Percentiles rank a stretch among this genome's conserved stretches.
These are phyloP conservation scores for Clarireedia monteithiana DNA, from an alignment of 2,329 filamentous ascomycete genomes.

Conservation along the genomic window DNA sequence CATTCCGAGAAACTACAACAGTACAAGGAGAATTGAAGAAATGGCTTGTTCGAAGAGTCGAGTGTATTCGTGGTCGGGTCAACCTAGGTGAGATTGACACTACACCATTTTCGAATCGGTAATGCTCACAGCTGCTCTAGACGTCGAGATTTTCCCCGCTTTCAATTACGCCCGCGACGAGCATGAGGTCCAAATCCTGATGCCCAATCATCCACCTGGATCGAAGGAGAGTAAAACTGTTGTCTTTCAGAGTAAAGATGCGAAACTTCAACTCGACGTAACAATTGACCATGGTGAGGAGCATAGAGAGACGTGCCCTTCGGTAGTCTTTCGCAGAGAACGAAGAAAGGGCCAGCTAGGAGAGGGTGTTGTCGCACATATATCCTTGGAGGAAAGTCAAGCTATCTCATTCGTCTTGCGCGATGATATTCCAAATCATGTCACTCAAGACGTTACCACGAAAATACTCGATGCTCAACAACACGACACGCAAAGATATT, in stretches of 20 bases:
- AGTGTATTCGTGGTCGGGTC: slow-evolving; percentile 62
- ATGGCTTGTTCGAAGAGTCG: slow-evolving; percentile 63
- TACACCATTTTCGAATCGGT: background rate
- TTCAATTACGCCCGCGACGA: slow-evolving; percentile 61
- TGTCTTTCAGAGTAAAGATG: slow-evolving; percentile 50
- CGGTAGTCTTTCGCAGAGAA: slow-evolving; percentile 47
- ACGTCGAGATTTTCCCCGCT: slow-evolving; percentile 64
- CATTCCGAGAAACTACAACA: slow-evolving; percentile 44
- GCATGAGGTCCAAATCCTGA: slow-evolving; percentile 51
- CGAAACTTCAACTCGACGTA: slow-evolving; percentile 60
- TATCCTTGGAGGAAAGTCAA: slow-evolving; percentile 58
- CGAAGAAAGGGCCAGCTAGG: slow-evolving; percentile 45
- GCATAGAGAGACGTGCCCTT: slow-evolving; percentile 39
- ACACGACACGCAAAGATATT: slow-evolving; percentile 62
- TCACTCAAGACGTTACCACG: slow-evolving; percentile 50
- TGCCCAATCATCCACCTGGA: slow-evolving; percentile 34
- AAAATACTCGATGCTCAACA: slow-evolving; percentile 54
- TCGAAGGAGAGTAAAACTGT: slow-evolving; percentile 48
- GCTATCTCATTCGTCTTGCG: slow-evolving; percentile 62
- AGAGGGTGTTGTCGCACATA: slow-evolving; percentile 53
- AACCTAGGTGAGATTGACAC: slow-evolving; percentile 41
- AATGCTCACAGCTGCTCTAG: slow-evolving; percentile 26
- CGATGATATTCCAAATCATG: slow-evolving; percentile 50
- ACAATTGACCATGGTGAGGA: slow-evolving; percentile 53
- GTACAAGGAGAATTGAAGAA: slow-evolving; percentile 58